These are phyloP conservation scores for Paraphaeosphaeria minitans DNA, from an alignment of 2,329 filamentous ascomycete species.

Conservation along the genomic window DNA sequence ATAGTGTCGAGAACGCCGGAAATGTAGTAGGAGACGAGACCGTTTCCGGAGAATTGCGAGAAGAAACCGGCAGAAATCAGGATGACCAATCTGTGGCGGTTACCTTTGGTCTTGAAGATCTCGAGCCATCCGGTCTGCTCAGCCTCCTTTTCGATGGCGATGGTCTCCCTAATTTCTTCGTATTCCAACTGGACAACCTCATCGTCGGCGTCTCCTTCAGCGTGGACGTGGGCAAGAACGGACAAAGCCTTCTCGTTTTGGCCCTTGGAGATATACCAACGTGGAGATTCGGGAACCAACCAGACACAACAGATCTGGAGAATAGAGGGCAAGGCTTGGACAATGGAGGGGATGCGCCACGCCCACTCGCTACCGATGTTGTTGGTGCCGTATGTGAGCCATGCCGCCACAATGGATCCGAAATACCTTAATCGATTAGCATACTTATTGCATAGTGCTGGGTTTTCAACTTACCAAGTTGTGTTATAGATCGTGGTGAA, in stretches of 20 bases:
- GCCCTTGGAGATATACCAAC: slow-evolving; percentile 68
- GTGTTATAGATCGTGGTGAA: slow-evolving; percentile 33
- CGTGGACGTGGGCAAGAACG: slow-evolving; percentile 65
- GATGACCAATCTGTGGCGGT: slow-evolving; percentile 60
- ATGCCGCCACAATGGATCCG: slow-evolving; percentile 58
- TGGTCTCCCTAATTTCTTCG: slow-evolving; percentile 56
- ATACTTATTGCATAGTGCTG: not conserved
- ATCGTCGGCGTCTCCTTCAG: slow-evolving; percentile 57
- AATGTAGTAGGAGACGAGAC: slow-evolving; percentile 50
- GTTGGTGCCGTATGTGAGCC: slow-evolving; percentile 49
- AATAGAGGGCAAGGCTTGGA: slow-evolving; percentile 54
- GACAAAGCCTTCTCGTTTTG: slow-evolving; percentile 63
- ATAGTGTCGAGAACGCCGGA: slow-evolving; percentile 42
- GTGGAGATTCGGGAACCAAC: slow-evolving; percentile 63
- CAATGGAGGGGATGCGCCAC: slow-evolving; percentile 58
- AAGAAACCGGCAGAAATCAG: slow-evolving; percentile 60
- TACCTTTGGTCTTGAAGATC: slow-evolving; percentile 56
- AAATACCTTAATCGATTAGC: slow-evolving; percentile 58
- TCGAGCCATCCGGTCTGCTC: slow-evolving; percentile 52
- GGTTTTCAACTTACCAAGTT: slow-evolving; percentile 55
- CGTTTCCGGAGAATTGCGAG: slow-evolving; percentile 54
- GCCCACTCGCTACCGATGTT: slow-evolving; percentile 53
- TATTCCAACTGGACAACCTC: slow-evolving; percentile 53
- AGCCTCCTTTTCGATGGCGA: slow-evolving; percentile 55
- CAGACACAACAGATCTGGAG: slow-evolving; percentile 49